These are phyloP conservation scores for Skeletonema tropicum DNA, from an alignment of 108 stramenopile species.

Conservation along the genomic window DNA sequence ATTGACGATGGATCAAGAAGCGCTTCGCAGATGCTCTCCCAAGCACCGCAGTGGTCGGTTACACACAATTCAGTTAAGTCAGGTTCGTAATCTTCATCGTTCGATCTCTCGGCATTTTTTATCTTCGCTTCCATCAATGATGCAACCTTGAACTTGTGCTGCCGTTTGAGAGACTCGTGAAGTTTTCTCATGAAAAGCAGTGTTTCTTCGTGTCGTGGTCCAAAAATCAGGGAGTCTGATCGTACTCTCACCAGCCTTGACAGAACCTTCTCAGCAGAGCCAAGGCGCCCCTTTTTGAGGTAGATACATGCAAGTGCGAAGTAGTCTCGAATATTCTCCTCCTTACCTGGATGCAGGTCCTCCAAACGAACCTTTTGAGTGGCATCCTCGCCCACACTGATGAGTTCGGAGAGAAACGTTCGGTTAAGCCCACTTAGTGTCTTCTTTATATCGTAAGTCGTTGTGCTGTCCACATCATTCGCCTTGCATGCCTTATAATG, in stretches of 20 bases:
- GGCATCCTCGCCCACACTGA: constrained; percentile 28
- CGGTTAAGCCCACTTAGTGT: constrained; percentile 32
- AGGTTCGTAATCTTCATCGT: constrained; percentile 8
- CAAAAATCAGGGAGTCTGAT: constrained; percentile 22
- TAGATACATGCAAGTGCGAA: constrained; percentile 36
- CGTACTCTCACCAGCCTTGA: constrained; percentile 36
- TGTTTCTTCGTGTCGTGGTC: constrained; percentile 39
- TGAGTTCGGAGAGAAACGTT: constrained; percentile 25
- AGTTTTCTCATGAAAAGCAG: constrained; percentile 27
- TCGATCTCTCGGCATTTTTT: background rate
- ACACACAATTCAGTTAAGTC: constrained; percentile 15
- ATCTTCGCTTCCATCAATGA: constrained; percentile 13
- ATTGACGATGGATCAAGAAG: constrained; percentile 33
- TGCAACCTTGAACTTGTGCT: constrained; percentile 42
- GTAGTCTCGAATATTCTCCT: constrained; percentile 41
- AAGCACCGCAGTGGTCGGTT: constrained; percentile 30
- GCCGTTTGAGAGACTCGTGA: constrained; percentile 25
- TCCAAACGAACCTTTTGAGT: constrained; percentile 7
- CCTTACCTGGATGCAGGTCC: constrained; percentile 16
- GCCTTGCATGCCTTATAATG: constrained; percentile 38
- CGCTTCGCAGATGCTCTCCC: constrained; percentile 24
- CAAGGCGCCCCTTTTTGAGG: constrained; percentile 20
- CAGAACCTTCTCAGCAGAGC: constrained; percentile 29
- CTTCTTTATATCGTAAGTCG: constrained; percentile 26
- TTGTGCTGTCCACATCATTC: constrained; percentile 19